Percentiles rank a stretch among this genome's conserved stretches.
phyloP scores from a whole-genome alignment of 768 basidiomycete species.

The Grammothele lineata region DNA sequence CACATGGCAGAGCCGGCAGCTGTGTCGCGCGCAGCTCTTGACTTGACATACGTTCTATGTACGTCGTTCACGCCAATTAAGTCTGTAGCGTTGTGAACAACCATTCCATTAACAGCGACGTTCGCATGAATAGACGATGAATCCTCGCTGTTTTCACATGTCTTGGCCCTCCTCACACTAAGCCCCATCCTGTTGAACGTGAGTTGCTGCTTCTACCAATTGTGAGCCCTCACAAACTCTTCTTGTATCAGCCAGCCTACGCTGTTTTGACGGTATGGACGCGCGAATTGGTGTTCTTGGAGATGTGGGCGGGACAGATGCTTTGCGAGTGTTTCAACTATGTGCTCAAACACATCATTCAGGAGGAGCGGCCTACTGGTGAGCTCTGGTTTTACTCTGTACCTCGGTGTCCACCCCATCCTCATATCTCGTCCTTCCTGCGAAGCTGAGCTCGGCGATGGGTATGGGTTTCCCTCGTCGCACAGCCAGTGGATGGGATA shows the following conservation, averaged over 20 bases:
- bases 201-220: neutral
- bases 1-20: too few relatives aligned
- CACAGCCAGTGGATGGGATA: conserved; percentile 92
- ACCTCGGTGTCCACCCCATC: neutral
- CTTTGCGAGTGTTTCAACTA: conserved; percentile 68
- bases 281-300: conserved; percentile 73
- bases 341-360: conserved; percentile 60
- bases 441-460: conserved; percentile 55
- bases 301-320: conserved; percentile 83
- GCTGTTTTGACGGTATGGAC: conserved; percentile 70
- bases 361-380: conserved; percentile 68
- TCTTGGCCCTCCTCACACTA: conserved; percentile 28
- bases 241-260: conserved; percentile 59
- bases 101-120: conserved; percentile 6
- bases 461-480: conserved; percentile 86
- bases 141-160: conserved; percentile 23
- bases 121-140: conserved; percentile 25
- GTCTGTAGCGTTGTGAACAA: neutral
- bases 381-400: conserved; percentile 18
- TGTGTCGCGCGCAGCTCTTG: conserved; percentile 12
- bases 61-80: neutral
- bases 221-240: neutral
- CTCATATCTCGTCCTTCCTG: neutral
- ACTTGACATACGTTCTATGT: conserved; percentile 20
- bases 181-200: conserved; percentile 31